Base-by-base conservation (phyloP, 129 eudicot species). In the Oenanthe sinensis region DNA sequence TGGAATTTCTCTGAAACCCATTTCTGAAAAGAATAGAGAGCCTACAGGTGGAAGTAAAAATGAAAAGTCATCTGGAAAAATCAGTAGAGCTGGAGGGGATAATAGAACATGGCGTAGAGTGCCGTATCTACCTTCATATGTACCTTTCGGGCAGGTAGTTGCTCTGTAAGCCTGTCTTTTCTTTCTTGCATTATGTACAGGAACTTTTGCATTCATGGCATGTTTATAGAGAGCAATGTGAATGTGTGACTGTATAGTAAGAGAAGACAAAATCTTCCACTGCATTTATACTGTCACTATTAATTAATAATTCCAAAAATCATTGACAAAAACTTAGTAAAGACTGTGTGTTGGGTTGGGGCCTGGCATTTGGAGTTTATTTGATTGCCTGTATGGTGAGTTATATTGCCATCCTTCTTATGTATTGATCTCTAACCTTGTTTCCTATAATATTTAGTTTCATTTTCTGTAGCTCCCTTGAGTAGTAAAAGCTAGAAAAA, bases 131-230 rank as follows among this genome's bases (percentile, higher is more conserved):
- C 99, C 99, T 71, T 92, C 95, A 47, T 95, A 91, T 85, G 93
- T 95, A 22, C 99, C 99, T 33, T 95, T 95, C 86, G 99, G 99
- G 28, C 94, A 95, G 96, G 99, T 94, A 86, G 77, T 58, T 79
- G 5, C 54, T 75, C 19, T 67, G 68, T 26, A 30, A 42, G 73
- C 44, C 78, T 78, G 20, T 30, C 24, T 49, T 67, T 46, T 33
- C 36, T 54, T 30, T 75, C 40, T 40, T 26, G 40, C 58, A 50
- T 17, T 40, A 55, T 39, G 43, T 7, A 37, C 75, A 44, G n/a
- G 77, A 58, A 63, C 69, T 79, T 76, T 60, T 26, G 47, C 55
- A 47, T 43, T 74, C 71, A 77, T 6, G 8, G 26, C 8, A 58
- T 77, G 54, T 43, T 72, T 77, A n/a, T 40, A 13, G 52, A 40